phyloP scores from a whole-genome alignment of 2,329 filamentous ascomycete species.

The Microsporum audouinii region DNA sequence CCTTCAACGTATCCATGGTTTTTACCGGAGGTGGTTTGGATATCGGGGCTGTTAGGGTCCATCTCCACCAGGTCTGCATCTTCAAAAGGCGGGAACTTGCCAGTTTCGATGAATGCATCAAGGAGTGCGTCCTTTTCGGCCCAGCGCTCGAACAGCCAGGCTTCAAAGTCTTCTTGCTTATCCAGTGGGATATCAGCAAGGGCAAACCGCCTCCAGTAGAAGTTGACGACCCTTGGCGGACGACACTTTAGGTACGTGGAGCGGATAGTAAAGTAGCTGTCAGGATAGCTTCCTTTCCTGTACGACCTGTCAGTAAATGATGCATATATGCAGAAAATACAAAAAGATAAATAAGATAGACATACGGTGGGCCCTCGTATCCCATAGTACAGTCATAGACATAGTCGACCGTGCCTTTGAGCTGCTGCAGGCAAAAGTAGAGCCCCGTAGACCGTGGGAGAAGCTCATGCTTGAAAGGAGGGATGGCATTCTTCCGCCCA shows the following conservation, averaged over 20 bases:
- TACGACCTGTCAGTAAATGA: conserved; percentile 2
- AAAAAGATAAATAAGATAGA: conserved; percentile 20
- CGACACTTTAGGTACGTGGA: conserved; percentile 83
- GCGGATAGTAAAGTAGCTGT: conserved; percentile 74
- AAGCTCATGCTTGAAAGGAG: conserved; percentile 49
- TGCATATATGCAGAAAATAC: background rate
- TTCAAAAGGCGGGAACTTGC: conserved; percentile 61
- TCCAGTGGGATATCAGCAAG: conserved; percentile 71
- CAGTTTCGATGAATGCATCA: conserved; percentile 67
- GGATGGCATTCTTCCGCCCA: conserved; percentile 46
- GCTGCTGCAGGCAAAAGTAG: conserved; percentile 49
- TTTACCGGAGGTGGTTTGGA: conserved; percentile 18
- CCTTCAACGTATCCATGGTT: conserved; percentile 23
- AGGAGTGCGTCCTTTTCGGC: conserved; percentile 82
- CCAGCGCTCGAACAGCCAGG: conserved; percentile 80
- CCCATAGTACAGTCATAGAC: conserved; percentile 76
- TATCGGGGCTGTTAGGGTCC: conserved; percentile 23
- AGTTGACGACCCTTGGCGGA: conserved; percentile 88
- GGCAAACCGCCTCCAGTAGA: conserved; percentile 84
- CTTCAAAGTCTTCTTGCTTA: conserved; percentile 61
- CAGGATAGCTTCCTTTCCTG: conserved; percentile 71
- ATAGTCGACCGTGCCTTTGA: conserved; percentile 50
- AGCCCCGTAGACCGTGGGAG: conserved; percentile 51
- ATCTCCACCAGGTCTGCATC: conserved; percentile 39
- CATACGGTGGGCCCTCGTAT: conserved; percentile 86